Conservation (phyloP, 2,329 filamentous ascomycete species). For the Teratosphaeria zuluensis region DNA sequence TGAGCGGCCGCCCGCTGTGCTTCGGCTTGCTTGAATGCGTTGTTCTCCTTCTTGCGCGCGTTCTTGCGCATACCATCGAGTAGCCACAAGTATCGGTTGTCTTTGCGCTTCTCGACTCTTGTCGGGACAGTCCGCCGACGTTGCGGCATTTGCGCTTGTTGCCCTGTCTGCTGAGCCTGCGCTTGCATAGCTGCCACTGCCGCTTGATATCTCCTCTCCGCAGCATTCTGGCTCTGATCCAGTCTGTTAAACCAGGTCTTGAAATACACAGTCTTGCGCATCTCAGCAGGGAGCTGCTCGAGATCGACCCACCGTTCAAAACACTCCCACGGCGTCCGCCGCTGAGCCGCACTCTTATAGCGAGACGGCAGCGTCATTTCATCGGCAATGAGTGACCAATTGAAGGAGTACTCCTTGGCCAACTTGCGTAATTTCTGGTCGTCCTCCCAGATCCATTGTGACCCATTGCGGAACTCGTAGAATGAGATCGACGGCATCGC, state of each 20-base stretch:
- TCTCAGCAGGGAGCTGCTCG: conserved; percentile 82
- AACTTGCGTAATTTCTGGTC: conserved; percentile 80
- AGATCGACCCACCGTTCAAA: conserved; percentile 94
- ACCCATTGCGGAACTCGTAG: conserved; percentile 77
- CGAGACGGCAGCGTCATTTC: conserved; percentile 64
- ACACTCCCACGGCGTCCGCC: conserved; percentile 94
- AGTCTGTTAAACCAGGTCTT: conserved; percentile 58
- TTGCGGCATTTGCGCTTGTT: conserved; percentile 44
- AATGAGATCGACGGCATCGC: conserved; percentile 84
- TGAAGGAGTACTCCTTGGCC: conserved; percentile 90
- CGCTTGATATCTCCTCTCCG: conserved; percentile 48
- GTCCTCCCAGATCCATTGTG: conserved; percentile 83
- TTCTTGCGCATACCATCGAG: conserved; percentile 93
- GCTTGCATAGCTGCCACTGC: conserved; percentile 45
- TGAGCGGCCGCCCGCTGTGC: conserved; percentile 57
- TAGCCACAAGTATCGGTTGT: conserved; percentile 76
- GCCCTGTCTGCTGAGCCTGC: conserved; percentile 36
- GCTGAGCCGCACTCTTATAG: conserved; percentile 76
- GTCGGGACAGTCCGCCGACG: conserved; percentile 68
- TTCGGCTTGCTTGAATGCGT: conserved; percentile 79
- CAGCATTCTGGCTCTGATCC: conserved; percentile 52
- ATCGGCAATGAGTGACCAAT: conserved; percentile 89
- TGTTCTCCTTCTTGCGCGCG: conserved; percentile 84
- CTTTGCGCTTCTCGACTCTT: conserved; percentile 75
- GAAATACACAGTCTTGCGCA: conserved; percentile 94